phyloP scores from a whole-genome alignment of 331 rosid species.

The Erythrophleum ivorense region DNA sequence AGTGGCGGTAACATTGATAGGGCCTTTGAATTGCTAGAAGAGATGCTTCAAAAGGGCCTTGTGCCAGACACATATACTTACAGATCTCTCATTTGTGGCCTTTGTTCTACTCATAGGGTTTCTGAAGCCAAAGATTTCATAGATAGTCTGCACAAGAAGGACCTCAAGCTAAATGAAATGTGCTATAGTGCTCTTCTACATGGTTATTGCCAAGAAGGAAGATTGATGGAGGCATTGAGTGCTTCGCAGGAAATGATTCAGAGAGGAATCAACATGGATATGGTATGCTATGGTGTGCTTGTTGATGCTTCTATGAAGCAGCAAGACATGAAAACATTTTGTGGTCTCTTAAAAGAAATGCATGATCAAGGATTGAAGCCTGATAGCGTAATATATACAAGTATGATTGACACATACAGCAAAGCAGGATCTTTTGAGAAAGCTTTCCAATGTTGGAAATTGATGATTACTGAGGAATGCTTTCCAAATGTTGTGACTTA shows the following conservation, averaged over 20 bases:
- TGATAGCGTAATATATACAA: slow-evolving; percentile 77
- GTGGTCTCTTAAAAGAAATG: slow-evolving; percentile 71
- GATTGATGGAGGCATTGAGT: slow-evolving; percentile 73
- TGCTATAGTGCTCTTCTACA: slow-evolving; percentile 85
- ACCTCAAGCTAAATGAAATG: slow-evolving; percentile 69
- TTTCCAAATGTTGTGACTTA: slow-evolving; percentile 81
- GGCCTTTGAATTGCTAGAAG: slow-evolving; percentile 81
- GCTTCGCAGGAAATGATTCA: slow-evolving; percentile 73
- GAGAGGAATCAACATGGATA: slow-evolving; percentile 81
- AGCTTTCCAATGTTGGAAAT: slow-evolving; percentile 72
- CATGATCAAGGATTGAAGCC: slow-evolving; percentile 74
- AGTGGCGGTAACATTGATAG: slow-evolving; percentile 58
- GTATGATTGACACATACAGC: slow-evolving; percentile 78
- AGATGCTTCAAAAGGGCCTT: slow-evolving; percentile 76
- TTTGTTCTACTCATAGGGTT: slow-evolving; percentile 75
- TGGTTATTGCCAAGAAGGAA: slow-evolving; percentile 86
- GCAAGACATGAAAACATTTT: slow-evolving; percentile 52
- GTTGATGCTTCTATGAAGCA: slow-evolving; percentile 73
- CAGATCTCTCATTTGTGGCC: slow-evolving; percentile 82
- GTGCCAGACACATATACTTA: slow-evolving; percentile 80
- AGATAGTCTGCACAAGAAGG: slow-evolving; percentile 68
- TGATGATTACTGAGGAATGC: slow-evolving; percentile 78
- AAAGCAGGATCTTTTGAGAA: slow-evolving; percentile 66
- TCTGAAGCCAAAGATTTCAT: slow-evolving; percentile 80
- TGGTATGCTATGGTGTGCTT: slow-evolving; percentile 78